These are phyloP conservation scores for Anthracocystis walkeri DNA, from an alignment of 1,284 basidiomycete species.

Conservation along the genomic window DNA sequence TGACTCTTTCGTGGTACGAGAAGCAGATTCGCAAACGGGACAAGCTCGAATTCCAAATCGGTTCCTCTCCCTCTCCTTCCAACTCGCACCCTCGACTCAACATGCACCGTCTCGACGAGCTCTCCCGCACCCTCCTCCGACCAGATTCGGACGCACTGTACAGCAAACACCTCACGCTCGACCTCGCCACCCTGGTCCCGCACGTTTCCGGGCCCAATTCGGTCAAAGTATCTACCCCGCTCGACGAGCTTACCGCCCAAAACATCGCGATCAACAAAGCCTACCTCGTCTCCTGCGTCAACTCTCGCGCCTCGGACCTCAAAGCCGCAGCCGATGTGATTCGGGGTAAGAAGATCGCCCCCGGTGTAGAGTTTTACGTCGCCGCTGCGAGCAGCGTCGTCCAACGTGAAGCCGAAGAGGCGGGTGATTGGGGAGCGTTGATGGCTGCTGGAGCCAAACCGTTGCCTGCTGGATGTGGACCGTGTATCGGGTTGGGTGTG, in stretches of 20 bases:
- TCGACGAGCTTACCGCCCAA: constrained; percentile 81
- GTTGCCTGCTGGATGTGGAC: constrained; percentile 94
- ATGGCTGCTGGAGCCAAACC: constrained; percentile 88
- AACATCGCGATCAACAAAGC: constrained; percentile 93
- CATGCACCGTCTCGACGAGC: constrained; percentile 76
- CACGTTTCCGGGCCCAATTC: constrained; percentile 97
- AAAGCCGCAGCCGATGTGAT: constrained; percentile 90
- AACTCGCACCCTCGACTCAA: constrained; percentile 85
- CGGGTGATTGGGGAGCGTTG: constrained; percentile 89
- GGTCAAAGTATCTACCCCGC: constrained; percentile 92
- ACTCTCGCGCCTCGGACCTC: constrained; percentile 95
- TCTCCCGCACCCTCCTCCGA: constrained; percentile 75
- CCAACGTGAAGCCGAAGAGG: constrained; percentile 85
- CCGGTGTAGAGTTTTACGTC: constrained; percentile 94
- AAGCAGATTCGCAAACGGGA: constrained; percentile 81
- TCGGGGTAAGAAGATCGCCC: constrained; percentile 83
- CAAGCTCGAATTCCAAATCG: constrained; percentile 78
- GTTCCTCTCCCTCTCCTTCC: constrained; percentile 73
- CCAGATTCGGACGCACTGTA: constrained; percentile 87
- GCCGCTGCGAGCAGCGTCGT: constrained; percentile 93
- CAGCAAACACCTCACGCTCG: constrained; percentile 87
- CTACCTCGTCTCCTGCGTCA: constrained; percentile 98
- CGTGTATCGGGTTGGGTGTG: constrained; percentile 94
- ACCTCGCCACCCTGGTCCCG: constrained; percentile 91
- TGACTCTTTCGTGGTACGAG: constrained; percentile 89